A percentile compares a stretch with the other conserved stretches of the same genome.
Evolutionary conservation across 441 rosid species (phyloP).

Genomic region (Adansonia madagascariensis): DNA sequence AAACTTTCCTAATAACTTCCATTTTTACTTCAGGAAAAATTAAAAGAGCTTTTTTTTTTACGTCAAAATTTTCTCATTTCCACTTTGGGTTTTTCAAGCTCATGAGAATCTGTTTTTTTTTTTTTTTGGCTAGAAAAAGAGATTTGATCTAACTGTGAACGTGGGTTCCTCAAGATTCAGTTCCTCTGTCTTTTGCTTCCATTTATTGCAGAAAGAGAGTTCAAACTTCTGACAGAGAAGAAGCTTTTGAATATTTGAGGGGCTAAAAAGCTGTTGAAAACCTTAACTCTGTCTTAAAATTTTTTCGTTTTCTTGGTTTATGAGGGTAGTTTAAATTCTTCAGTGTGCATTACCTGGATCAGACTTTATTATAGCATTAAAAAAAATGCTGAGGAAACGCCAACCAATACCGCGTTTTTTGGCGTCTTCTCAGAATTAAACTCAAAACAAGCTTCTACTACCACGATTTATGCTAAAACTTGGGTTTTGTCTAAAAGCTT

Average conservation of each 20-base stretch:
- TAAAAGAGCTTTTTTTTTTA: not conserved
- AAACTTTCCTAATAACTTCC: not conserved
- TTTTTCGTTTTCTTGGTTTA: not conserved
- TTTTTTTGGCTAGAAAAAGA: not conserved
- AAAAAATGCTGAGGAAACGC: slow-evolving; percentile 15
- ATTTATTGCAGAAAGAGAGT: slow-evolving; percentile 13
- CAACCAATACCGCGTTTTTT: not conserved
- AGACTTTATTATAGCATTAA: slow-evolving; percentile 9
- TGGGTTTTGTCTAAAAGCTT: not conserved
- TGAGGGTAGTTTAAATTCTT: not conserved
- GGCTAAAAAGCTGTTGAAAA: slow-evolving; percentile 9
- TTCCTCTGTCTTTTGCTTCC: not conserved
- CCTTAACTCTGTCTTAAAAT: not conserved
- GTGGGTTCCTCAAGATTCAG: slow-evolving; percentile 22
- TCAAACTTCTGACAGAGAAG: not conserved
- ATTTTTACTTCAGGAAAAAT: not conserved
- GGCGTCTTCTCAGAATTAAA: slow-evolving; percentile 18
- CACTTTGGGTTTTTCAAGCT: not conserved
- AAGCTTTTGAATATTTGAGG: not conserved
- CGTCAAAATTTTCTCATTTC: not conserved
- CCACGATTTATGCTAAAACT: slow-evolving; percentile 18
- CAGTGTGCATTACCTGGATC: not conserved
- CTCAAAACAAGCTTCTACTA: not conserved
- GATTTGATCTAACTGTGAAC: slow-evolving; percentile 5
- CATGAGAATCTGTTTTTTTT: not conserved